A percentile compares a stretch with the other conserved stretches of the same genome.
These are phyloP conservation scores for Zymoseptoria pseudotritici DNA, from an alignment of 2,329 filamentous ascomycete genomes.

Conservation along the genomic window DNA sequence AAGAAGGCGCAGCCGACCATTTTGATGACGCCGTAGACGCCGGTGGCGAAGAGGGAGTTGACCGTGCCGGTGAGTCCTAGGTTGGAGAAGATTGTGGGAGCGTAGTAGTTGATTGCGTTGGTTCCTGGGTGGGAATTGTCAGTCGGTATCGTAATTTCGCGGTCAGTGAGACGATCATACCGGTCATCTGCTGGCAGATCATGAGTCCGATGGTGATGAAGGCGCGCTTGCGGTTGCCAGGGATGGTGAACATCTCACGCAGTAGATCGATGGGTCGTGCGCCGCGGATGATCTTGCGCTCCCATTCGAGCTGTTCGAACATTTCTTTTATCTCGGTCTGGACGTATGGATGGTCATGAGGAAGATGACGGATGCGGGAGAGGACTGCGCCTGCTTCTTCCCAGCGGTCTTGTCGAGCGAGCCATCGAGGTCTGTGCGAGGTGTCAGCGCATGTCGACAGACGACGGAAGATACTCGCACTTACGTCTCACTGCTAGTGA, in stretches of 20 bases:
- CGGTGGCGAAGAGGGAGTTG: slow-evolving; percentile 62
- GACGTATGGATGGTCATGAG: slow-evolving; percentile 54
- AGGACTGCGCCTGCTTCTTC: slow-evolving; percentile 54
- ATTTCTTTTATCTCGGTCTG: slow-evolving; percentile 55
- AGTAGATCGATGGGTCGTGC: slow-evolving; percentile 55
- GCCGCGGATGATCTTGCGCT: slow-evolving; percentile 61
- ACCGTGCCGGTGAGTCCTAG: slow-evolving; percentile 53
- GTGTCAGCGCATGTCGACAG: neutral
- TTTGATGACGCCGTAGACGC: slow-evolving; percentile 67
- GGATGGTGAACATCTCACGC: slow-evolving; percentile 61
- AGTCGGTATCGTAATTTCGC: slow-evolving; percentile 16
- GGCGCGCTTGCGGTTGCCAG: slow-evolving; percentile 56
- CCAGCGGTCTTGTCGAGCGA: slow-evolving; percentile 61
- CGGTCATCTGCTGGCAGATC: slow-evolving; percentile 69
- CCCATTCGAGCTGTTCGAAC: slow-evolving; percentile 58
- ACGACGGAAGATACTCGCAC: neutral
- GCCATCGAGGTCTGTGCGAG: slow-evolving; percentile 48
- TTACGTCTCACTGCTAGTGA: slow-evolving; percentile 39
- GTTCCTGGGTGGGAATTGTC: slow-evolving; percentile 34
- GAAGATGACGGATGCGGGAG: slow-evolving; percentile 46
- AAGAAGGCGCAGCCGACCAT: slow-evolving; percentile 57
- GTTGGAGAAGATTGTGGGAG: slow-evolving; percentile 58
- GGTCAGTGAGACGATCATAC: slow-evolving; percentile 42
- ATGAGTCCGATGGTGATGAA: slow-evolving; percentile 56
- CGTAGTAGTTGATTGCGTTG: slow-evolving; percentile 56